Base-by-base conservation (phyloP, 2,329 filamentous ascomycete genomes). In the Geosmithia morbida region DNA sequence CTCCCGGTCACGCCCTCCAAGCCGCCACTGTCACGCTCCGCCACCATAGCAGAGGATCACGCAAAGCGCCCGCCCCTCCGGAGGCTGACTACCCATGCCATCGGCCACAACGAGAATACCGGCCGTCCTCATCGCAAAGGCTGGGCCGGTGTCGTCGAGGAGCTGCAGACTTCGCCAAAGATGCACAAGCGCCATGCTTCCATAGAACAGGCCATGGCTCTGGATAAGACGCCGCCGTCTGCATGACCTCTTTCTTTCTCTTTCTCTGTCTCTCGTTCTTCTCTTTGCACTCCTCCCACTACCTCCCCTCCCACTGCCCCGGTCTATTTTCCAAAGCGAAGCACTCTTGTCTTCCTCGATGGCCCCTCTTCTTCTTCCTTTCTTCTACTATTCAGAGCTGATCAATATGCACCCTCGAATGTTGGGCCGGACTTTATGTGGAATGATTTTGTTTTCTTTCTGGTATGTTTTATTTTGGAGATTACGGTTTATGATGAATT, bases 131-230 rank as follows among this genome's bases (percentile, higher is more conserved):
- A 77, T 46, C 70, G 71, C 47, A 63, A 65, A 51, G 76, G 77
- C 22, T 83, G 79, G 79, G 73, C 74, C 18, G 76, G 77, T 22
- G 77, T 83, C 6, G 74, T 83, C 19, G 66, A 75, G 47, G 79
- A 83, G 55, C 62, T 83, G 45, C 77, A 81, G 57, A 72, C 64
- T 48, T 79, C 75, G 20, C 79, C 78, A 2, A 60, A 72, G 48
- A 70, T 83, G 66, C 75, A 77, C 45, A 73, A 77, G 55, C 69
- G 79, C 16, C 77, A 77, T 56, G 74, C 75, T n/a, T 79, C 74
- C 7, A 75, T 81, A 54, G 79, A 82, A 59, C 67, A 66, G 53
- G 64, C 74, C 50, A 78, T 79, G 71, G 64, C 67, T 19, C 44
- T 49, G 41, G 50, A 51, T 37, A 51, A 51, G 47, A 49, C 54